A percentile compares a stretch with the other conserved stretches of the same genome.
Evolutionary conservation across 2,329 filamentous ascomycete genomes (phyloP).

Genomic region (Phialemoniopsis sp.): DNA sequence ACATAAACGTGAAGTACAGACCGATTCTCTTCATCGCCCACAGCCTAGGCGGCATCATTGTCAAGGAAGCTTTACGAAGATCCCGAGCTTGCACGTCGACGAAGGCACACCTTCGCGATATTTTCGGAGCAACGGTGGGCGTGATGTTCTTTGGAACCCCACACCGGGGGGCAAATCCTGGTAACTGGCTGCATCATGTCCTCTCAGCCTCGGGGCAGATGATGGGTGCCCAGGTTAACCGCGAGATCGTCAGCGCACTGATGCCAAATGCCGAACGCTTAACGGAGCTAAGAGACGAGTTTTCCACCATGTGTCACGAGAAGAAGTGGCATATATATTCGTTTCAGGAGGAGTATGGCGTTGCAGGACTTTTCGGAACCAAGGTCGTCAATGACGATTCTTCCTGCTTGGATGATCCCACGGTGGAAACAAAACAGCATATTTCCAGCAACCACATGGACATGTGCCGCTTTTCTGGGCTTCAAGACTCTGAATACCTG

Average conservation of each 20-base stretch:
- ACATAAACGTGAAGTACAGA: constrained; percentile 6
- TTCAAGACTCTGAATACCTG: constrained; percentile 21
- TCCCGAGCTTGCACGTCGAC: constrained; percentile 5
- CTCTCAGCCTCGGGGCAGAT: constrained; percentile 7
- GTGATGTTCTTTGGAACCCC: constrained; percentile 29
- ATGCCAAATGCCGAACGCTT: constrained; percentile 26
- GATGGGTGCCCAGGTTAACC: constrained; percentile 18
- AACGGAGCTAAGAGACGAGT: constrained; percentile 22
- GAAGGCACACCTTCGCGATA: constrained; percentile 6
- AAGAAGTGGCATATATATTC: constrained; percentile 25
- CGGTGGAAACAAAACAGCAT: constrained; percentile 23
- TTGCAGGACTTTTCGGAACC: constrained; percentile 2
- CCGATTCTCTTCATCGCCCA: constrained; percentile 24
- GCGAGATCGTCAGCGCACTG: constrained; percentile 25
- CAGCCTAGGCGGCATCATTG: constrained; percentile 26
- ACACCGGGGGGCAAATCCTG: constrained; percentile 19
- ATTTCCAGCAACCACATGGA: constrained; percentile 27
- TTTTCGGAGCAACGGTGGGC: constrained; percentile 16
- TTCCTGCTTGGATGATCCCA: constrained; percentile 22
- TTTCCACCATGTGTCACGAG: constrained; percentile 18
- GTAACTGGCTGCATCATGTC: constrained; percentile 13
- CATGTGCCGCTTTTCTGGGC: constrained; percentile 26
- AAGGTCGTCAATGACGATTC: constrained; percentile 30
- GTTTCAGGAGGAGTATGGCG: constrained; percentile 23
- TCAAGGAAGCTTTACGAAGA: constrained; percentile 17